Conservation (phyloP, 305 asterid species). For the Fraxinus platypoda region DNA sequence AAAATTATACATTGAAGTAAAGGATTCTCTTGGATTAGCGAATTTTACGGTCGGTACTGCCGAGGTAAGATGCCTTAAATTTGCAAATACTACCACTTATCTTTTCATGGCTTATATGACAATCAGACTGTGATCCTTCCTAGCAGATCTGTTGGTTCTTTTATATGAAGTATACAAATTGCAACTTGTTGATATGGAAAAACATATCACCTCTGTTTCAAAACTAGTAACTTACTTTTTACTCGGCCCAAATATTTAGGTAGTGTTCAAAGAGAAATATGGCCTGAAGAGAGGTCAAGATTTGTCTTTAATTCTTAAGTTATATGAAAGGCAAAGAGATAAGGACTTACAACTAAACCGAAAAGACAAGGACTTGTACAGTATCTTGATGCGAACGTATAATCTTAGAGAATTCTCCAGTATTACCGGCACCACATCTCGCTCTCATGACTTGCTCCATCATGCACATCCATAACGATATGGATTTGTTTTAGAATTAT, state of each 20-base stretch:
- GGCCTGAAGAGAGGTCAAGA: background rate
- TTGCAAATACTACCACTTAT: constrained; percentile 4
- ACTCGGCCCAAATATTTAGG: background rate
- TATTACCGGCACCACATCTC: background rate
- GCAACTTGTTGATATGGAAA: background rate
- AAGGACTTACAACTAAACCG: background rate
- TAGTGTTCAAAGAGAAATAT: background rate
- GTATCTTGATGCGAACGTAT: background rate
- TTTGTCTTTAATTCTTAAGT: background rate
- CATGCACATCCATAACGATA: background rate
- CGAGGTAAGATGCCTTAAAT: constrained; percentile 53
- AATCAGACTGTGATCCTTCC: constrained; percentile 6
- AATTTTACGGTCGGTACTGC: constrained; percentile 78
- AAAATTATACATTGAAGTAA: constrained; percentile 67
- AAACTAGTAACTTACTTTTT: background rate
- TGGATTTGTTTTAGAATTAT: no score
- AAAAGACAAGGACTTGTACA: background rate
- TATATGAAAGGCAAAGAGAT: background rate
- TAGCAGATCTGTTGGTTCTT: background rate
- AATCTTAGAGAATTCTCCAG: background rate
- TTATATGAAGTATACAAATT: background rate
- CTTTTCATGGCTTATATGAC: background rate
- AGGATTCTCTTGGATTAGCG: constrained; percentile 84
- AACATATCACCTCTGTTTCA: background rate
- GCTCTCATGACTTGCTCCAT: background rate